A percentile compares a stretch with the other conserved stretches of the same genome.
Evolutionary conservation across 768 basidiomycete genomes (phyloP).

Genomic region (Dictyophora rubrovolvata): DNA sequence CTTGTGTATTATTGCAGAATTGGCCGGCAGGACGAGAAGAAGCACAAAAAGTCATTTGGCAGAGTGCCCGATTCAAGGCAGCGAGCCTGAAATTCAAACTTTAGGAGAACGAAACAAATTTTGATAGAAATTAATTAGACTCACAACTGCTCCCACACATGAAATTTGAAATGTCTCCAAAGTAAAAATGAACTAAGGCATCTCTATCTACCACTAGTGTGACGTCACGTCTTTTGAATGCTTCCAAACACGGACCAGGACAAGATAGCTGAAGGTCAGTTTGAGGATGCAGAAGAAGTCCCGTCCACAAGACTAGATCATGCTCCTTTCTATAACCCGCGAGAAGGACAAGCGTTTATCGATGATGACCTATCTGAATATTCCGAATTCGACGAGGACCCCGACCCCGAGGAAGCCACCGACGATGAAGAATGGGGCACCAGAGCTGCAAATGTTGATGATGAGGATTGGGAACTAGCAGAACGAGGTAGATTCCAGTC

Average conservation of each 20-base stretch:
- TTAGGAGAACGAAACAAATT: too few relatives aligned
- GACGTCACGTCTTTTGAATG: neutral
- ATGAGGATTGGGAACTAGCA: conserved; percentile 83
- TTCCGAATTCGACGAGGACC: conserved; percentile 15
- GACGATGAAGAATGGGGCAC: conserved; percentile 45
- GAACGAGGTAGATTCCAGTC: conserved; percentile 51
- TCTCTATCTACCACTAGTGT: too few relatives aligned
- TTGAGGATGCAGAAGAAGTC: conserved; percentile 47
- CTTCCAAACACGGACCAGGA: neutral
- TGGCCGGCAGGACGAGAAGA: too few relatives aligned
- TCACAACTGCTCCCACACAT: too few relatives aligned
- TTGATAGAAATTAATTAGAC: too few relatives aligned
- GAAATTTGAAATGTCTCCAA: too few relatives aligned
- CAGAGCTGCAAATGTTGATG: conserved; percentile 44
- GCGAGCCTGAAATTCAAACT: too few relatives aligned
- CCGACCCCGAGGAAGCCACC: conserved; percentile 21
- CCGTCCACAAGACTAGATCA: conserved; percentile 1
- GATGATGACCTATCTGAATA: conserved; percentile 22
- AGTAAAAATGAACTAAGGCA: too few relatives aligned
- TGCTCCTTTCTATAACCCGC: conserved; percentile 14
- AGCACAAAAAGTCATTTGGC: too few relatives aligned
- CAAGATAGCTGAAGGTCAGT: conserved; percentile 33
- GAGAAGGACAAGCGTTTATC: conserved; percentile 23
- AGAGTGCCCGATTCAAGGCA: too few relatives aligned
- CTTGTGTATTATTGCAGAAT: too few relatives aligned